Conservation (phyloP, 2,329 filamentous ascomycete species). For the Magnaporthiopsis poae region DNA sequence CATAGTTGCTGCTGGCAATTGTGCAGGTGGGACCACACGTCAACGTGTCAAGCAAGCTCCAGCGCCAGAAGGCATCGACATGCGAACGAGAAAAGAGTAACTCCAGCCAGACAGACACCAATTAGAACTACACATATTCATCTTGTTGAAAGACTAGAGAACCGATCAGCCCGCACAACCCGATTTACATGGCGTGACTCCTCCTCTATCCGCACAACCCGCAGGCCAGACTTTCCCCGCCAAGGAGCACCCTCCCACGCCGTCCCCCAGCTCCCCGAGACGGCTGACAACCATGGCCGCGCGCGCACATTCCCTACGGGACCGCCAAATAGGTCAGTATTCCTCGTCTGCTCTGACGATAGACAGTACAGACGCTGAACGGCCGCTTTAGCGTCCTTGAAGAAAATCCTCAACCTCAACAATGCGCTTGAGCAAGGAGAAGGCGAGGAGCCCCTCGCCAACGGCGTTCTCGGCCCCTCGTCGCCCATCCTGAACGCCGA, state of each 20-base stretch:
- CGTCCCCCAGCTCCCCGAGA: background rate
- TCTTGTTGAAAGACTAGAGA: background rate
- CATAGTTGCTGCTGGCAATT: background rate
- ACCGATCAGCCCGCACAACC: background rate
- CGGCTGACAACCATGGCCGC: constrained; percentile 29
- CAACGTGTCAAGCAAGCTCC: constrained; percentile 8
- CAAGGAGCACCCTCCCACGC: background rate
- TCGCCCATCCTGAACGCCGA: constrained; percentile 77
- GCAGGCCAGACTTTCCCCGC: background rate
- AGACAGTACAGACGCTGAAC: constrained; percentile 1
- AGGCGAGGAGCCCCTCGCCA: constrained; percentile 52
- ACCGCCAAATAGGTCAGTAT: constrained; percentile 40
- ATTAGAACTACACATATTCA: background rate
- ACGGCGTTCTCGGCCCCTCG: constrained; percentile 56
- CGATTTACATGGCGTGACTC: background rate
- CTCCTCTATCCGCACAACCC: background rate
- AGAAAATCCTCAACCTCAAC: constrained; percentile 93
- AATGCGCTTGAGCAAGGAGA: constrained; percentile 45
- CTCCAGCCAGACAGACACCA: background rate
- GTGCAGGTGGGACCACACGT: background rate
- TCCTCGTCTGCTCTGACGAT: background rate
- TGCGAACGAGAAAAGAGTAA: background rate
- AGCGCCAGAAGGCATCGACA: background rate
- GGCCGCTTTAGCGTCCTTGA: constrained; percentile 61
- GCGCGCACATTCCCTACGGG: constrained; percentile 36